These are phyloP conservation scores for Chlorella ohadii DNA, from an alignment of 139 green algal genomes.

Conservation along the genomic window DNA sequence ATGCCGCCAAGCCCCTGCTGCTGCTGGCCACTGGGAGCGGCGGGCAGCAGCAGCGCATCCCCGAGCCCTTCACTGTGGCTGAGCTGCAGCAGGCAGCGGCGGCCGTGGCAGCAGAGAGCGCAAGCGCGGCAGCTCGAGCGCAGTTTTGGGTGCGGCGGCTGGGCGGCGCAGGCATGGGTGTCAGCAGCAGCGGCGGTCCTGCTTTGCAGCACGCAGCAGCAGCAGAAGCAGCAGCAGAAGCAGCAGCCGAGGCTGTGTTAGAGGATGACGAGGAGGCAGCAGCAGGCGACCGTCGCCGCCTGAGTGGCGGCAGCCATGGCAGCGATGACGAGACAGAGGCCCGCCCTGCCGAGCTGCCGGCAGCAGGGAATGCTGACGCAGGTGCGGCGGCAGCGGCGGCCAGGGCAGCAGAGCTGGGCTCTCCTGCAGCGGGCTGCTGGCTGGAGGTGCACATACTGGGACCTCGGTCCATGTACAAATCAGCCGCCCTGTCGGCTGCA, in stretches of 20 bases:
- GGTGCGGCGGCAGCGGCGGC: not conserved
- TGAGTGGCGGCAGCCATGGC: not conserved
- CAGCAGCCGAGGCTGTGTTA: not conserved
- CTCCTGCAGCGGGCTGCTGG: slow-evolving; percentile 18
- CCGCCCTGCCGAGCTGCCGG: not conserved
- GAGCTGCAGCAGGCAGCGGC: slow-evolving; percentile 30
- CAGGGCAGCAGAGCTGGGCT: not conserved
- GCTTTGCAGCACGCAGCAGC: not conserved
- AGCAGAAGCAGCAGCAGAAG: not conserved
- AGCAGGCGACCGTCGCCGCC: not conserved
- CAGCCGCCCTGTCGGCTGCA: not conserved
- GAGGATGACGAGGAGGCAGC: not conserved
- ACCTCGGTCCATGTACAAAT: not conserved
- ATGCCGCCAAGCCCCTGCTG: not conserved
- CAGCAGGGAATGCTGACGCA: not conserved
- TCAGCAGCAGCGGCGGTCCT: not conserved
- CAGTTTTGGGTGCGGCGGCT: slow-evolving; percentile 18
- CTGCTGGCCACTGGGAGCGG: slow-evolving; percentile 23
- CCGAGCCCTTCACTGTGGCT: slow-evolving; percentile 17
- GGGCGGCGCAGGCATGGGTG: not conserved
- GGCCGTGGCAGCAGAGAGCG: slow-evolving; percentile 12
- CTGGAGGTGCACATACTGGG: slow-evolving; percentile 23
- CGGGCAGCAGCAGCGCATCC: slow-evolving; percentile 19
- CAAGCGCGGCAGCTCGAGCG: not conserved
- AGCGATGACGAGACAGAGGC: not conserved